A percentile compares a stretch with the other conserved stretches of the same genome.
phyloP scores from a whole-genome alignment of 768 basidiomycete species.

The Lactarius akahatsu region DNA sequence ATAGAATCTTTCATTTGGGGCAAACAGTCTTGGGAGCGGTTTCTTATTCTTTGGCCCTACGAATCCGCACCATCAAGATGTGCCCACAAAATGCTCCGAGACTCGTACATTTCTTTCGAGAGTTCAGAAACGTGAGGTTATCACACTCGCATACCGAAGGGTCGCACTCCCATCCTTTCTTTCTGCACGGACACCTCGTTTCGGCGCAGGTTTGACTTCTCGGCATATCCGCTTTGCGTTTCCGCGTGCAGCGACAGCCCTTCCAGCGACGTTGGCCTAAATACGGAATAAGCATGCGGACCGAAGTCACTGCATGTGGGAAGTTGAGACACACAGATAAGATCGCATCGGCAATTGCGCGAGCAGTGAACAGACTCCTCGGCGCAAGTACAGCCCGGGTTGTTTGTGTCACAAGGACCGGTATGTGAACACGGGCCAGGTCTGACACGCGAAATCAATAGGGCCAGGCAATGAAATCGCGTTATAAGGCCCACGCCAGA shows the following conservation, averaged over 20 bases:
- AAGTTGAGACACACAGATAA: slow-evolving; percentile 43
- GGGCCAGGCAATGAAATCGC: too few species aligned
- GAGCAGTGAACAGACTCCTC: slow-evolving; percentile 53
- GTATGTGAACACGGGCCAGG: slow-evolving; percentile 51
- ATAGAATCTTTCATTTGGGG: not conserved
- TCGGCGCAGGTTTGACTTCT: slow-evolving; percentile 36
- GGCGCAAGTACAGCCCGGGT: slow-evolving; percentile 49
- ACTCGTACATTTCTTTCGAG: not conserved
- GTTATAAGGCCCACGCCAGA: not conserved
- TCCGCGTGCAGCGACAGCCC: slow-evolving; percentile 50
- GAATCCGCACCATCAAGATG: not conserved
- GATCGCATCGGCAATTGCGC: slow-evolving; percentile 52
- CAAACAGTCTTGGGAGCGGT: not conserved
- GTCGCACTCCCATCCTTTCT: slow-evolving; percentile 60
- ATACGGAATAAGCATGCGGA: not conserved
- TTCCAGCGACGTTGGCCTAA: slow-evolving; percentile 54
- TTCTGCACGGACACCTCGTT: slow-evolving; percentile 50
- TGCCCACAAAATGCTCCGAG: not conserved
- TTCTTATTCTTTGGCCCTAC: not conserved
- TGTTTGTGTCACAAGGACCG: slow-evolving; percentile 49
- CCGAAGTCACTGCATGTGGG: not conserved
- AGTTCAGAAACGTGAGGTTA: slow-evolving; percentile 38
- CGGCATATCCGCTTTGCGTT: slow-evolving; percentile 5
- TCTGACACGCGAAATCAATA: slow-evolving; percentile 33
- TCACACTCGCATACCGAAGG: slow-evolving; percentile 60